Evolutionary conservation across 257 asterid genomes (phyloP).

Genomic region (Sherardia arvensis): DNA sequence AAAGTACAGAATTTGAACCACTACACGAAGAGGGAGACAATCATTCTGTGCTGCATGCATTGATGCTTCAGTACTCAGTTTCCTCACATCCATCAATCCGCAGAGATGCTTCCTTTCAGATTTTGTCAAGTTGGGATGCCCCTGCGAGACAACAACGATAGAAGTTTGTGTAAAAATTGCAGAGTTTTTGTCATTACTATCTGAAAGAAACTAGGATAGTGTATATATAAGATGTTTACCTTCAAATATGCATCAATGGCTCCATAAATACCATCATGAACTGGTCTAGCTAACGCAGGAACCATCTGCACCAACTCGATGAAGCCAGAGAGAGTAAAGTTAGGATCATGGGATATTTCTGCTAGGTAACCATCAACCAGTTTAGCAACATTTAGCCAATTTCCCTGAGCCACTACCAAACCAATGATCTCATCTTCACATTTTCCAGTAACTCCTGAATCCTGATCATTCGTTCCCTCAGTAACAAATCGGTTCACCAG

Average conservation of each 20-base stretch:
- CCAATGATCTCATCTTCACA: constrained; percentile 23
- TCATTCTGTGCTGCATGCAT: constrained; percentile 95
- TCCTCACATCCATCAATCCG: constrained; percentile 66
- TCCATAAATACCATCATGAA: constrained; percentile 63
- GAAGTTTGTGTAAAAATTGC: neutral
- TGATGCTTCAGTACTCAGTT: constrained; percentile 51
- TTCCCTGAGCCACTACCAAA: constrained; percentile 53
- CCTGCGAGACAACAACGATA: constrained; percentile 29
- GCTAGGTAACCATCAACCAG: constrained; percentile 59
- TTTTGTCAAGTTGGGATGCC: constrained; percentile 49
- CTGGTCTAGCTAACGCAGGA: constrained; percentile 71
- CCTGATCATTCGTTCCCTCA: constrained; percentile 28
- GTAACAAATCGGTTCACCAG: constrained; percentile 46
- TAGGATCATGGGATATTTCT: constrained; percentile 53
- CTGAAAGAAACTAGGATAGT: neutral
- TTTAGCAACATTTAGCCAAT: constrained; percentile 66
- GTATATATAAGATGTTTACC: constrained; percentile 22
- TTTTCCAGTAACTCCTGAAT: constrained; percentile 24
- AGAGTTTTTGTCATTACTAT: neutral
- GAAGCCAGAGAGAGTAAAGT: constrained; percentile 41
- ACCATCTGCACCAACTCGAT: constrained; percentile 46
- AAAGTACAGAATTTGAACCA: constrained; percentile 69
- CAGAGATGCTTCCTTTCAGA: constrained; percentile 66
- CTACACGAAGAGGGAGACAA: constrained; percentile 68
- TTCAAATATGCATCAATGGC: constrained; percentile 69